phyloP scores from a whole-genome alignment of 2,329 filamentous ascomycete genomes.

The Colletotrichum siamense region DNA sequence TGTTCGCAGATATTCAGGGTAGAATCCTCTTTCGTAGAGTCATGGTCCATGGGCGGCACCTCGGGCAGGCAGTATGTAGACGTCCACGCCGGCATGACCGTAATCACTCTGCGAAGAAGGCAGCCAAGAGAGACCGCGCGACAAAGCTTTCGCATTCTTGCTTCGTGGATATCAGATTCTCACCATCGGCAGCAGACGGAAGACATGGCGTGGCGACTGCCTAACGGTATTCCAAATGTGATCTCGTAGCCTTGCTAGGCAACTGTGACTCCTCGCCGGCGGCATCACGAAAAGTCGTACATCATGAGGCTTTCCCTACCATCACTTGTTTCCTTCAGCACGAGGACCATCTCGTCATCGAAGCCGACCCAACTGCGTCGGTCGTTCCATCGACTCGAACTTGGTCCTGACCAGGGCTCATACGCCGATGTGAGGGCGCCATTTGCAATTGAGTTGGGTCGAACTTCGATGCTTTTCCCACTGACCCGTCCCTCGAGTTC shows the following conservation, averaged over 20 bases:
- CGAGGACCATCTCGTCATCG: slow-evolving; percentile 90
- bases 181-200: not conserved
- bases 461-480: slow-evolving; percentile 56
- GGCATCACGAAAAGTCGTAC: slow-evolving; percentile 79
- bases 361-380: slow-evolving; percentile 78
- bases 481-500: slow-evolving; percentile 77
- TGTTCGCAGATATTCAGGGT: not conserved
- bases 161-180: not conserved
- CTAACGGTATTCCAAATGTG: not conserved
- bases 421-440: not conserved
- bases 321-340: slow-evolving; percentile 73
- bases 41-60: not conserved
- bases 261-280: not conserved
- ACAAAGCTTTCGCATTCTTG: no score
- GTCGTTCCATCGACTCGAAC: slow-evolving; percentile 44
- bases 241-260: not conserved
- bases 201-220: not conserved
- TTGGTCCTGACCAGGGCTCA: not conserved
- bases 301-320: slow-evolving; percentile 78
- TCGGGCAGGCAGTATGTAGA: not conserved
- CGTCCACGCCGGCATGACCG: not conserved
- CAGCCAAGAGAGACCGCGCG: not conserved
- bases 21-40: not conserved
- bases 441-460: slow-evolving; percentile 36
- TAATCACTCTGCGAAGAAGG: not conserved